These are phyloP conservation scores for Suillus weaverae DNA, from an alignment of 768 basidiomycete species.

Conservation along the genomic window DNA sequence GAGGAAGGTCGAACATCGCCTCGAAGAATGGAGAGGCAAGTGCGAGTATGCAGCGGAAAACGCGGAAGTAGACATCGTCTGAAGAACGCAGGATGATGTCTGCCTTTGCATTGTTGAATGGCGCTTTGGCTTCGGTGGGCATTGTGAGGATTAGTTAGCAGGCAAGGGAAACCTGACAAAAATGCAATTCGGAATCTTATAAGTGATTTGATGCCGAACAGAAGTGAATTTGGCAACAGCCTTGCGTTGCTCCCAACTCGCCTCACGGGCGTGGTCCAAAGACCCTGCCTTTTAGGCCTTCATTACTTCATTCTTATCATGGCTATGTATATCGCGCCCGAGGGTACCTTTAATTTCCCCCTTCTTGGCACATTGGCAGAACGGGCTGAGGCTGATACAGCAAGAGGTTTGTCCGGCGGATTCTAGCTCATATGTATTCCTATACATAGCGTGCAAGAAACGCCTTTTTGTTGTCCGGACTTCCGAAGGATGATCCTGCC, in stretches of 20 bases:
- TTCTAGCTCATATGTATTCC: background rate
- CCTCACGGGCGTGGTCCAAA: background rate
- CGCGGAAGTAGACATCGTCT: slow-evolving; percentile 34
- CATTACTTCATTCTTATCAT: background rate
- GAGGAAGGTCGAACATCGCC: slow-evolving; percentile 34
- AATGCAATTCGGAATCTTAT: background rate
- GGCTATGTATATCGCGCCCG: background rate
- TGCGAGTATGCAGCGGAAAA: slow-evolving; percentile 27
- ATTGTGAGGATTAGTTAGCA: slow-evolving; percentile 12
- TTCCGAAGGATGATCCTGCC: background rate
- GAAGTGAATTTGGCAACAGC: background rate
- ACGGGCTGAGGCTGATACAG: background rate
- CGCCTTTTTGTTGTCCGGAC: background rate
- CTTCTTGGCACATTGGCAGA: background rate
- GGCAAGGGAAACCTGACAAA: background rate
- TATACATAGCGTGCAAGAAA: background rate
- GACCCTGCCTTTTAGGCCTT: background rate
- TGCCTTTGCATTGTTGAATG: slow-evolving; percentile 48
- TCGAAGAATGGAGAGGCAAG: slow-evolving; percentile 32
- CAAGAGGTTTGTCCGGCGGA: background rate
- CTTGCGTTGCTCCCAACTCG: background rate
- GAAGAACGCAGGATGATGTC: slow-evolving; percentile 54
- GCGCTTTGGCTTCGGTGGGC: slow-evolving; percentile 27
- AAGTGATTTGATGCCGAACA: background rate
- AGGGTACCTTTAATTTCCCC: background rate